Evolutionary conservation across 164 flowering plant genomes (phyloP), one percentile per base, ranked within the genome.

Genomic region (Aristolochia californica): DNA sequence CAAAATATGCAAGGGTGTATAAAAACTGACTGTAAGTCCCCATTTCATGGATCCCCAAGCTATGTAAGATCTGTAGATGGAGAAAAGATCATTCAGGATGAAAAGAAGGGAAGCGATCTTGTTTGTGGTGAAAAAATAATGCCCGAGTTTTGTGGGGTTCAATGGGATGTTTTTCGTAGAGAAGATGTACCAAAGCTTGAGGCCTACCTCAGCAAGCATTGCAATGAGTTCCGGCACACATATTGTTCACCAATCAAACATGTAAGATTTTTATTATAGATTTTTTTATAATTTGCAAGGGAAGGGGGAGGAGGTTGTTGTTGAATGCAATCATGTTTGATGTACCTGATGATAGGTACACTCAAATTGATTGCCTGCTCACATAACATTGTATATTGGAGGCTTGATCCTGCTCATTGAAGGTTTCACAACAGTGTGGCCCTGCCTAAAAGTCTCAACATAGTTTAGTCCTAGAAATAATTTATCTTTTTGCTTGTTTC

Each of bases 131-230:
- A 61, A 30, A 57, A 58, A 59, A 27, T 40, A 30, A 27, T 52
- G 25, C 26, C 62, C 17, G 57, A 66, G 43, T 47, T 80, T 45
- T 73, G 75, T 64, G 88, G 90, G 59, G 87, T 83, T 30, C 76
- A 70, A 45, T 88, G 93, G 93, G 96, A 85, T 76, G 71, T 88
- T 48, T 88, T 88, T 51, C 83, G 85, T 20, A 75, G 93, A 64
- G 78, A 88, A 72, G 93, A 88, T 77, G 81, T 82, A 59, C 86
- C 87, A 21, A 79, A 79, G 61, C 83, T 88, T 55, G 48, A 70
- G 49, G 86, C 82, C 30, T 88, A 85, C 59, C 80, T 88, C 43
- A 64, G 55, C 43, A 75, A 66, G 62, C 81, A 85, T 56, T 78
- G 72, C 43, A 65, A 69, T 67, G 86, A 83, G 66, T 73, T 83